phyloP scores from a whole-genome alignment of 225 moss, liverwort and hornwort species.

The Bryoerythrophyllum caledonicum region DNA sequence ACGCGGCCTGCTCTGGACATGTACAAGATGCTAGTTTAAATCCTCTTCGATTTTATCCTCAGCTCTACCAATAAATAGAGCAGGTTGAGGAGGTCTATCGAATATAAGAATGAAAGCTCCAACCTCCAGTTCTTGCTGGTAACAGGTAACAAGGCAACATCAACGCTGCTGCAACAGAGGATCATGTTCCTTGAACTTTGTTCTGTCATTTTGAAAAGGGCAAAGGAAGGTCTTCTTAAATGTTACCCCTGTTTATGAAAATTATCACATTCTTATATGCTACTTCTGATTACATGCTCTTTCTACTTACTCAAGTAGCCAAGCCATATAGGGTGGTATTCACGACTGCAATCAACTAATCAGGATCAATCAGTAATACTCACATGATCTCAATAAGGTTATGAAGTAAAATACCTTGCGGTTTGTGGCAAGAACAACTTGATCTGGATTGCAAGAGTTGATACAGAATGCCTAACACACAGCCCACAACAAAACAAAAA shows the following conservation, averaged over 20 bases:
- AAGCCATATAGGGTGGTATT: background rate
- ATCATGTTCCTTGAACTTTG: constrained; percentile 27
- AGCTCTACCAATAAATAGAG: constrained; percentile 19
- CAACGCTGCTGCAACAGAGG: constrained; percentile 22
- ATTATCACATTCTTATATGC: background rate
- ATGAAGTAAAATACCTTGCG: constrained; percentile 52
- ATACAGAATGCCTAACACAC: constrained; percentile 63
- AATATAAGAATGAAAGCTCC: constrained; percentile 15
- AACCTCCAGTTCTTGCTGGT: constrained; percentile 23
- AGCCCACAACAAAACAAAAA: constrained; percentile 36
- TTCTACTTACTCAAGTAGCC: constrained; percentile 3
- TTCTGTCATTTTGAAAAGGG: constrained; percentile 15
- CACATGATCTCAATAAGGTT: constrained; percentile 16
- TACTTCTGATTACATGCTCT: background rate
- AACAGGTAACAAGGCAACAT: constrained; percentile 27
- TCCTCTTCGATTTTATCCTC: constrained; percentile 14
- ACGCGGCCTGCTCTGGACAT: constrained; percentile 15
- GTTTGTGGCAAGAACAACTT: constrained; percentile 67
- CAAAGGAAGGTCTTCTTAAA: constrained; percentile 16
- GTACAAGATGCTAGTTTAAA: constrained; percentile 16
- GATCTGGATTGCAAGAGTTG: constrained; percentile 62
- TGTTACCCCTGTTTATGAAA: constrained; percentile 18
- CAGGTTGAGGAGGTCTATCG: constrained; percentile 21
- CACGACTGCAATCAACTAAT: constrained; percentile 6
- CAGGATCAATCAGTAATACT: background rate